phyloP scores from a whole-genome alignment of 345 rosid species.

The Salix suchowensis region DNA sequence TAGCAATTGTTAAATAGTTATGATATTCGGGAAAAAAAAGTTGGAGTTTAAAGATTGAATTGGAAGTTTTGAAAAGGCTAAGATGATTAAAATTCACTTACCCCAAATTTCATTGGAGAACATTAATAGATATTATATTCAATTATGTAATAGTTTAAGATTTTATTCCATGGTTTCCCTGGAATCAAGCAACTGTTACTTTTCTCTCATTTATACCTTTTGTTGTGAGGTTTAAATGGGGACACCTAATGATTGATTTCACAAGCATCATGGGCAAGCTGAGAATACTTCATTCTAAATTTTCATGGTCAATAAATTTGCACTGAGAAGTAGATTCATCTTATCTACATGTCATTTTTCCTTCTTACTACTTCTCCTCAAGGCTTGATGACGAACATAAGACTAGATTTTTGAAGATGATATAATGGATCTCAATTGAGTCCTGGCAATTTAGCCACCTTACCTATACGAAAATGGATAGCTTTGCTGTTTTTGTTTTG shows the following conservation, averaged over 20 bases:
- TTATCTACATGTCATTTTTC: not conserved
- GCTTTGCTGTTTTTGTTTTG: not conserved
- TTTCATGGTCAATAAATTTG: not conserved
- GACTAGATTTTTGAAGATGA: not conserved
- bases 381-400: not conserved
- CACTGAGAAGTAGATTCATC: not conserved
- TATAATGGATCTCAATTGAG: not conserved
- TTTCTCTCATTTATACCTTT: not conserved
- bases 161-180: not conserved
- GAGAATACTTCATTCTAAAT: not conserved
- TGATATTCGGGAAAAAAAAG: not conserved
- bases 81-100: not conserved
- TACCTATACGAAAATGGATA: constrained; percentile 1
- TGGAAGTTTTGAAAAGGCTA: no score
- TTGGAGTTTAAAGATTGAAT: not conserved
- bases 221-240: not conserved
- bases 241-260: not conserved
- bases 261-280: not conserved
- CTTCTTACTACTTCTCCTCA: not conserved
- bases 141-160: not conserved
- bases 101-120: not conserved
- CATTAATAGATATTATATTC: not conserved
- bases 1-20: not conserved
- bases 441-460: not conserved
- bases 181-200: not conserved